Conservation (phyloP, 768 basidiomycete species). For the Tephrocybe rancida region DNA sequence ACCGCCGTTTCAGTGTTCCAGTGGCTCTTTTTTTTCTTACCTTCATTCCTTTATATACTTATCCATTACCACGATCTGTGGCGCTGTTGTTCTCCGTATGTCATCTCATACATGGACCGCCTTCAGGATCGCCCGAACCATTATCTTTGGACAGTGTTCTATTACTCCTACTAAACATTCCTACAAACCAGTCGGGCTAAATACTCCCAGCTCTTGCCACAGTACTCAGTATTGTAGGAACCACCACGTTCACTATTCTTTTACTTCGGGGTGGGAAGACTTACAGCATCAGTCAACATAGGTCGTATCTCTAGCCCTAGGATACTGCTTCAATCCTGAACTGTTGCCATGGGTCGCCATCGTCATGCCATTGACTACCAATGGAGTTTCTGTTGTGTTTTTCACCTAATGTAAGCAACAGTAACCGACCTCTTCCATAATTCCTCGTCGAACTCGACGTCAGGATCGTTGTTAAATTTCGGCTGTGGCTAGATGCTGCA, state of each 20-base stretch:
- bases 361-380: constrained; percentile 28
- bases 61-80: constrained; percentile 12
- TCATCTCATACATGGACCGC: constrained; percentile 28
- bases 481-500: constrained; percentile 56
- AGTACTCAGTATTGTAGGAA: constrained; percentile 32
- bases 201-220: constrained; percentile 29
- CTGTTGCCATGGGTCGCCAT: constrained; percentile 32
- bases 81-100: constrained; percentile 18
- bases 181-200: not conserved
- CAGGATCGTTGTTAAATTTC: constrained; percentile 47
- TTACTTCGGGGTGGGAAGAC: constrained; percentile 35
- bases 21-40: constrained; percentile 28
- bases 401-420: constrained; percentile 37
- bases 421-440: not conserved
- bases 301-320: not conserved
- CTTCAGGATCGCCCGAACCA: constrained; percentile 34
- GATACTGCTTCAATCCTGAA: not conserved
- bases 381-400: constrained; percentile 34
- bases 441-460: not conserved
- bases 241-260: constrained; percentile 34
- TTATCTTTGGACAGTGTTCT: constrained; percentile 36
- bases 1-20: constrained; percentile 29
- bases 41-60: constrained; percentile 15
- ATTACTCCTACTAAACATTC: not conserved
- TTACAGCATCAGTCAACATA: constrained; percentile 35